phyloP scores from a whole-genome alignment of 1,284 basidiomycete genomes.

The Fistulina hepatica region DNA sequence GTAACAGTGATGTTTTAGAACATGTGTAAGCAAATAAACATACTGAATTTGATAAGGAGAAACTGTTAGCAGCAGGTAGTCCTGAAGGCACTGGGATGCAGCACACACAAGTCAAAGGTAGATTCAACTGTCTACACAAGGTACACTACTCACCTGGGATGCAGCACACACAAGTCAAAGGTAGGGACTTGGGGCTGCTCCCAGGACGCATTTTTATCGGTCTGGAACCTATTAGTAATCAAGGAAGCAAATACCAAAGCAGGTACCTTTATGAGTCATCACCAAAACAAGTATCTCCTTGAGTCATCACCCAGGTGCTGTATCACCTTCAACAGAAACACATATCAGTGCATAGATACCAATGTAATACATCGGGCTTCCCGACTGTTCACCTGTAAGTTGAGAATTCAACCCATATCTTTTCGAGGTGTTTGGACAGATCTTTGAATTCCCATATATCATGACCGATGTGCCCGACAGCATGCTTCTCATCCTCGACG shows the following conservation, averaged over 20 bases:
- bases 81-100: neutral
- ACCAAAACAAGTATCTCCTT: neutral
- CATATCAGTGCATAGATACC: constrained; percentile 47
- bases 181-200: no score
- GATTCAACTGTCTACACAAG: constrained; percentile 21
- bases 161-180: neutral
- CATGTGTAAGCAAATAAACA: constrained; percentile 11
- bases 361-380: constrained; percentile 55
- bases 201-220: no score
- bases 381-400: constrained; percentile 27
- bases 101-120: neutral
- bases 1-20: constrained; percentile 6
- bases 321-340: no score
- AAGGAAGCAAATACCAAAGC: no score
- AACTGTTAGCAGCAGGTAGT: constrained; percentile 21
- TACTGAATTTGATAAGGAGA: constrained; percentile 33
- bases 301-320: no score
- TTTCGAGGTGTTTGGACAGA: constrained; percentile 6
- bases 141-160: constrained; percentile 24
- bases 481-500: constrained; percentile 84
- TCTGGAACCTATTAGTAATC: no score
- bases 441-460: constrained; percentile 63
- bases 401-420: constrained; percentile 58
- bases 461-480: constrained; percentile 69
- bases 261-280: no score